Conservation (phyloP, 192 early-diverging fungal genomes). For the Haplosporangium gracile region DNA sequence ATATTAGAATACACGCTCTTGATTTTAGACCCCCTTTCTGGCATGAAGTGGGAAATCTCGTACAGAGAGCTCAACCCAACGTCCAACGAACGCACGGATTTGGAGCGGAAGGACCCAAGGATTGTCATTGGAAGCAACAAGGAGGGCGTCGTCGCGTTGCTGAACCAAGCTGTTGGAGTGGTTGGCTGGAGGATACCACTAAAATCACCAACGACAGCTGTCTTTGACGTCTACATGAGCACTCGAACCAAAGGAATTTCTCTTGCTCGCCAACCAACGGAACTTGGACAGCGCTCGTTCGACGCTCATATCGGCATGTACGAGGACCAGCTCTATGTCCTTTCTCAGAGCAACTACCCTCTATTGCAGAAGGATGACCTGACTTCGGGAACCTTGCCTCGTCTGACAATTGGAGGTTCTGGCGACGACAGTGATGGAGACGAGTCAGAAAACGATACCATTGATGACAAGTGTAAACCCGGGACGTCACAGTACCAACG, state of each 20-base stretch:
- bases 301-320: conserved; percentile 35
- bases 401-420: conserved; percentile 21
- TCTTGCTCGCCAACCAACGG: neutral
- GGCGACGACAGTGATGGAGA: conserved; percentile 1
- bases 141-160: conserved; percentile 21
- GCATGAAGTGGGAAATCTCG: conserved; percentile 46
- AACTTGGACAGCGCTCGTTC: neutral
- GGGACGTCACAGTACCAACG: conserved; percentile 15
- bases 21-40: conserved; percentile 32
- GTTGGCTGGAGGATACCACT: conserved; percentile 21
- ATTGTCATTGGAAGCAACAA: conserved; percentile 35
- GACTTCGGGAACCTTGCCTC: neutral
- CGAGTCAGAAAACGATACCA: neutral
- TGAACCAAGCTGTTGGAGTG: neutral
- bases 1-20: conserved; percentile 32
- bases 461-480: conserved; percentile 5
- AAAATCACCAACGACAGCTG: conserved; percentile 37
- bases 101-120: neutral
- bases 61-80: conserved; percentile 48
- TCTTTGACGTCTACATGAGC: conserved; percentile 34
- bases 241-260: neutral
- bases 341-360: conserved; percentile 39
- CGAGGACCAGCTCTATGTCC: conserved; percentile 35
- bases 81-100: neutral
- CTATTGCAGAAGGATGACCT: conserved; percentile 6